Evolutionary conservation across 108 stramenopile genomes (phyloP).

Genomic region (Hondaea fermentalgiana): DNA sequence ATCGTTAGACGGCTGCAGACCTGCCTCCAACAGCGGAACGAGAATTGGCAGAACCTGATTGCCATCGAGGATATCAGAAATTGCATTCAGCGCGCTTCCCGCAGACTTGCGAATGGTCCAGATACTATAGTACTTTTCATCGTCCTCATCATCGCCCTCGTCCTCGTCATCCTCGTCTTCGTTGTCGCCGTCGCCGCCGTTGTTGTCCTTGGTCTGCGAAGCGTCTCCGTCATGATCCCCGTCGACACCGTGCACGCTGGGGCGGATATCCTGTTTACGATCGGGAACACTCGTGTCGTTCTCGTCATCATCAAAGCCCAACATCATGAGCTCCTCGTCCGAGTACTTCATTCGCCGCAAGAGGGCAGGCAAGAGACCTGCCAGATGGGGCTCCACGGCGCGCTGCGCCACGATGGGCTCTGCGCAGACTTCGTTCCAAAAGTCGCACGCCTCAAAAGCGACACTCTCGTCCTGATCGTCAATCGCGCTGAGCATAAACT

Average conservation of each 20-base stretch:
- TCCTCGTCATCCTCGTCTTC: background rate
- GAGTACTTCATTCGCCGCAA: background rate
- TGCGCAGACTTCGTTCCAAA: background rate
- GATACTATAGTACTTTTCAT: background rate
- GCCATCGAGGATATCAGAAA: background rate
- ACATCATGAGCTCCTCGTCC: slow-evolving; percentile 11
- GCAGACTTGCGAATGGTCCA: slow-evolving; percentile 12
- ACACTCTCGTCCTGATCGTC: background rate
- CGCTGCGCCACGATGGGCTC: background rate
- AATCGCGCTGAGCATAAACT: background rate
- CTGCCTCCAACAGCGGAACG: background rate
- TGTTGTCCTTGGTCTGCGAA: background rate
- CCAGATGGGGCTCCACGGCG: background rate
- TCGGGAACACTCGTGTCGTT: background rate
- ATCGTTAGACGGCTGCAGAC: background rate
- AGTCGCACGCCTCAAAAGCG: background rate
- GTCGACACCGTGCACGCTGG: background rate
- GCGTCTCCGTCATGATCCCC: background rate
- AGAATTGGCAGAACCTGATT: background rate
- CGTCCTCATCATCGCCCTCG: background rate
- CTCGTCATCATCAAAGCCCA: background rate
- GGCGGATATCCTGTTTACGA: background rate
- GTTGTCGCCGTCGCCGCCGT: background rate
- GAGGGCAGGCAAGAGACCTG: background rate
- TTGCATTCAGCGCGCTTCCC: background rate